phyloP scores from a whole-genome alignment of 805 yeast species.

The Lachancea quebecensis region DNA sequence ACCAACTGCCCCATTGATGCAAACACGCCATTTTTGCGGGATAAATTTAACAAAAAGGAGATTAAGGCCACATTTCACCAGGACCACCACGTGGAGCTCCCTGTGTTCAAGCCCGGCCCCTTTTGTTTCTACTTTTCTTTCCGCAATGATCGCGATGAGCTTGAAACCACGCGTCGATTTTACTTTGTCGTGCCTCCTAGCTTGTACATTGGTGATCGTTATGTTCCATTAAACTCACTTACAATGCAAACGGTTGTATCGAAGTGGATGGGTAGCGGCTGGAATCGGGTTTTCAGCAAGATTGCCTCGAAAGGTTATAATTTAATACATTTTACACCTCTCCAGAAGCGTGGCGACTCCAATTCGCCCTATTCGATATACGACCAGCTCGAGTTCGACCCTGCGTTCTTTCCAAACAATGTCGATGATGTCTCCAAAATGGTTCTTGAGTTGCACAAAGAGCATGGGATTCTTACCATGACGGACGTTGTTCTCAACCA shows the following conservation, averaged over 20 bases:
- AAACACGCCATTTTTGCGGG: slow-evolving; percentile 45
- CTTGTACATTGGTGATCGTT: slow-evolving; percentile 47
- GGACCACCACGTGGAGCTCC: slow-evolving; percentile 55
- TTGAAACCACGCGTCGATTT: slow-evolving; percentile 49
- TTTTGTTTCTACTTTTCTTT: slow-evolving; percentile 68
- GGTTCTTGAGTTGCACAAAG: slow-evolving; percentile 42
- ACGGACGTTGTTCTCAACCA: slow-evolving; percentile 94
- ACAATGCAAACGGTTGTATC: slow-evolving; percentile 81
- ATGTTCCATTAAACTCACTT: slow-evolving; percentile 67
- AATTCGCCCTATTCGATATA: slow-evolving; percentile 89
- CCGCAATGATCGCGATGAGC: slow-evolving; percentile 30
- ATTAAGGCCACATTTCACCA: slow-evolving; percentile 54
- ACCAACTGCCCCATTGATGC: slow-evolving; percentile 58
- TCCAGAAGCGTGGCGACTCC: slow-evolving; percentile 82
- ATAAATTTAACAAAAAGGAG: slow-evolving; percentile 43
- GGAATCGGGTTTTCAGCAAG: slow-evolving; percentile 60
- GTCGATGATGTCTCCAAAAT: slow-evolving; percentile 47
- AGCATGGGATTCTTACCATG: slow-evolving; percentile 62
- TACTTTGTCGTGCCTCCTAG: slow-evolving; percentile 80
- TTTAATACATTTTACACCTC: slow-evolving; percentile 93
- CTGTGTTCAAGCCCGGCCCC: slow-evolving; percentile 69
- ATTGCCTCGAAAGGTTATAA: slow-evolving; percentile 77
- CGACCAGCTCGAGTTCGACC: slow-evolving; percentile 79
- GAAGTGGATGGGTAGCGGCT: slow-evolving; percentile 81
- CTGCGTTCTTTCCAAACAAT: slow-evolving; percentile 45